Evolutionary conservation across 148 eudicot genomes (phyloP).

Genomic region (Rhododendron ovatum): DNA sequence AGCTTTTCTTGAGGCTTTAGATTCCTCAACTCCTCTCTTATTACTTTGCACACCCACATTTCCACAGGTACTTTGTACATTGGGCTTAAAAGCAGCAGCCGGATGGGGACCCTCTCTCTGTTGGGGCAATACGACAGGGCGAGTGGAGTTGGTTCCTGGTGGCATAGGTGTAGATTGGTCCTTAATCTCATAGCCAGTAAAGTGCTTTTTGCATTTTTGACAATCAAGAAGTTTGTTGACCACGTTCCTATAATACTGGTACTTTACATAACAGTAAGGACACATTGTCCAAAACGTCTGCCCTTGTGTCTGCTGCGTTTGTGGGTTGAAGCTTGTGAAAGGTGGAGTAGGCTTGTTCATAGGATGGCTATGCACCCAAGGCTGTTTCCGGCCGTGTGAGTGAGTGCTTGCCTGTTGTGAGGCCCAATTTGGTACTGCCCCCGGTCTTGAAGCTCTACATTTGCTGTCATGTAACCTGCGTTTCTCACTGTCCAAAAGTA

Average conservation of each 20-base stretch:
- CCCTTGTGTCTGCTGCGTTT: conserved; percentile 24
- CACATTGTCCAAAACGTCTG: conserved; percentile 69
- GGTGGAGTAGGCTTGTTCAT: conserved; percentile 23
- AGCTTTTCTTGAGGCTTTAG: conserved; percentile 19
- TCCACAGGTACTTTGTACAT: background rate
- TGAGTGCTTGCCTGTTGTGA: conserved; percentile 25
- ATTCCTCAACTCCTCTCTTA: conserved; percentile 11
- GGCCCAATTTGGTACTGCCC: conserved; percentile 22
- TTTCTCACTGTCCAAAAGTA: conserved; percentile 51
- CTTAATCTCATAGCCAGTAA: conserved; percentile 38
- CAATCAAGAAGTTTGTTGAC: conserved; percentile 33
- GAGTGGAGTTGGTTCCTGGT: conserved; percentile 20
- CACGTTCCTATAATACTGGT: conserved; percentile 41
- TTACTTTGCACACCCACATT: conserved; percentile 8
- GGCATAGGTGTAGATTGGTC: conserved; percentile 14
- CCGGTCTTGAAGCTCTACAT: conserved; percentile 22
- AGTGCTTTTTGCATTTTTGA: conserved; percentile 41
- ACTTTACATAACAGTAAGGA: conserved; percentile 46
- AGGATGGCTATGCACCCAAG: conserved; percentile 24
- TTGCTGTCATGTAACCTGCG: conserved; percentile 40
- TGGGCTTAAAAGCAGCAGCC: conserved; percentile 12
- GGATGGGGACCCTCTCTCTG: conserved; percentile 16
- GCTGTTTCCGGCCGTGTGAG: conserved; percentile 17
- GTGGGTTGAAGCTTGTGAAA: conserved; percentile 15
- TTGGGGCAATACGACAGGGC: conserved; percentile 17